Evolutionary conservation across 2,329 filamentous ascomycete genomes (phyloP).

Genomic region (Alternaria gansuensis): DNA sequence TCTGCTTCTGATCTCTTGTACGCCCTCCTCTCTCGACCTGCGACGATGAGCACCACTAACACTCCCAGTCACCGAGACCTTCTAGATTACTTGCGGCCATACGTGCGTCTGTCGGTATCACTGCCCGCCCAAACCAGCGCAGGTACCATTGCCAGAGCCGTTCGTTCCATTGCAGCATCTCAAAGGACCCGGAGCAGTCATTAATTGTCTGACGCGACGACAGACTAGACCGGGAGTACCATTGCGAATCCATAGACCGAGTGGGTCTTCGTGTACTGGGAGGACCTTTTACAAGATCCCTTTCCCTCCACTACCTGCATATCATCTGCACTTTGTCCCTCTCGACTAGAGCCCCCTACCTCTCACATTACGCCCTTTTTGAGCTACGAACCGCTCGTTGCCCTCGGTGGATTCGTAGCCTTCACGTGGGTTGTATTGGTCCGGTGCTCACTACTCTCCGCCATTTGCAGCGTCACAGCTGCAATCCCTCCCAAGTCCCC

Average conservation of each 20-base stretch:
- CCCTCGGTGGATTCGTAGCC: slow-evolving; percentile 62
- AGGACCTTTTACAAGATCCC: slow-evolving; percentile 45
- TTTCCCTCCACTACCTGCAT: slow-evolving; percentile 44
- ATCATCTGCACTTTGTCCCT: slow-evolving; percentile 48
- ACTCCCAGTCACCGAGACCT: slow-evolving; percentile 53
- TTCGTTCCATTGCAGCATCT: slow-evolving; percentile 39
- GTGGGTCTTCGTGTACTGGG: slow-evolving; percentile 42
- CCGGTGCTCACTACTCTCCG: slow-evolving; percentile 52
- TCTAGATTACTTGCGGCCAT: slow-evolving; percentile 56
- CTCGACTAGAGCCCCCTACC: slow-evolving; percentile 39
- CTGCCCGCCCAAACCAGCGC: slow-evolving; percentile 47
- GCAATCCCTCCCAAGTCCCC: slow-evolving; percentile 53
- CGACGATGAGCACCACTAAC: slow-evolving; percentile 52
- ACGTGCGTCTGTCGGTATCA: slow-evolving; percentile 57
- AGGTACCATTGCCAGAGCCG: slow-evolving; percentile 50
- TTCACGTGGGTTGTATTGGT: slow-evolving; percentile 61
- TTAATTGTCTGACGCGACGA: slow-evolving; percentile 42
- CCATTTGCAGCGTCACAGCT: slow-evolving; percentile 52
- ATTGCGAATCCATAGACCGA: slow-evolving; percentile 39
- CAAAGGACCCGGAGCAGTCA: slow-evolving; percentile 38
- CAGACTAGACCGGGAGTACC: slow-evolving; percentile 44
- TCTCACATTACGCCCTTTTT: slow-evolving; percentile 43
- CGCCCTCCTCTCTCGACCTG: slow-evolving; percentile 52
- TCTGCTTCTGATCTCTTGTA: slow-evolving; percentile 53
- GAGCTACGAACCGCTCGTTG: slow-evolving; percentile 44